Evolutionary conservation across 2,329 filamentous ascomycete genomes (phyloP).

Genomic region (Pseudocercospora eumusae): DNA sequence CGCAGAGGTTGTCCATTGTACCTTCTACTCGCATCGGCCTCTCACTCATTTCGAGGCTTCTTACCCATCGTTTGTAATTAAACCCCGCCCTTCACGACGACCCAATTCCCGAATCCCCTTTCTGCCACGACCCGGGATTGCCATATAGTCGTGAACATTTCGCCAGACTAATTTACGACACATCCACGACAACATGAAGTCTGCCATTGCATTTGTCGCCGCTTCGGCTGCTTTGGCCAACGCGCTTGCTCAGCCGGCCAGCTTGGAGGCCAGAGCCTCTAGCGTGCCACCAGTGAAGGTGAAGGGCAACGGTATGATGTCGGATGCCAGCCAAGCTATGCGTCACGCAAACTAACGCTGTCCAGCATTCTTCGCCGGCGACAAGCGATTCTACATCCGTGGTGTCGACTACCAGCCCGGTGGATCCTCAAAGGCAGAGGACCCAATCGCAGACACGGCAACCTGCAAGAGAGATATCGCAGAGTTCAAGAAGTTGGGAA

Average conservation of each 20-base stretch:
- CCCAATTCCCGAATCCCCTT: slow-evolving; percentile 12
- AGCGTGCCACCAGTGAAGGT: slow-evolving; percentile 59
- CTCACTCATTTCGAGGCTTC: slow-evolving; percentile 28
- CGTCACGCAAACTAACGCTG: slow-evolving; percentile 27
- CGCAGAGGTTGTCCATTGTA: slow-evolving; percentile 5
- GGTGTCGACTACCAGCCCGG: slow-evolving; percentile 59
- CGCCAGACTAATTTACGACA: background rate
- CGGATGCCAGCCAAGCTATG: background rate
- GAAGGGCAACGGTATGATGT: slow-evolving; percentile 60
- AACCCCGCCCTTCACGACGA: slow-evolving; percentile 3
- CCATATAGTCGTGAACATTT: background rate
- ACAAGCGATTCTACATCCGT: slow-evolving; percentile 62
- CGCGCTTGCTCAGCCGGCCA: slow-evolving; percentile 47
- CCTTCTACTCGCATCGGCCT: slow-evolving; percentile 17
- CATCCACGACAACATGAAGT: slow-evolving; percentile 54
- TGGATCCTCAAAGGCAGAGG: slow-evolving; percentile 62
- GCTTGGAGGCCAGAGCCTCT: slow-evolving; percentile 41
- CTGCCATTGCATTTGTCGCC: slow-evolving; percentile 48
- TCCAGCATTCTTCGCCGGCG: slow-evolving; percentile 64
- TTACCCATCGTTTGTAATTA: slow-evolving; percentile 18
- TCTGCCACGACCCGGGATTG: slow-evolving; percentile 8
- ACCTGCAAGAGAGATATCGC: slow-evolving; percentile 77
- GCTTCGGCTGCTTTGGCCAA: slow-evolving; percentile 50
- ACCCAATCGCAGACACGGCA: slow-evolving; percentile 72
- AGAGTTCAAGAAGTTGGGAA: slow-evolving; percentile 79